Evolutionary conservation across 2,329 filamentous ascomycete species (phyloP), one percentile per base, ranked within the genome.

Genomic region (Graphiopsis chlorocephala): DNA sequence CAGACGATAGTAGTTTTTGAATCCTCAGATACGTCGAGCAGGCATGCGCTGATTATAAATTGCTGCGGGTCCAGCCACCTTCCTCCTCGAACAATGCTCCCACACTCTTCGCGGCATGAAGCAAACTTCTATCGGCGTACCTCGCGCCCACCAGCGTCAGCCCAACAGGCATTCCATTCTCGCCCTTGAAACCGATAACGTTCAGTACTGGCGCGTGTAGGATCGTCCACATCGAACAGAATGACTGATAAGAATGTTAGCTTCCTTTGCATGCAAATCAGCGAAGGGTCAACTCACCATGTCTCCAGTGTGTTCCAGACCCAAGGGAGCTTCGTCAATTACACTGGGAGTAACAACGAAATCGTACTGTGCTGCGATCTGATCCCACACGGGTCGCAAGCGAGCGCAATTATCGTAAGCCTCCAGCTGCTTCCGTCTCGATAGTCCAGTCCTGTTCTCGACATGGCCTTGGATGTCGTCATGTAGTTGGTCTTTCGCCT

Each of bases 131-230:
- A 67, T 85, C 82, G 3, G 72, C 67, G 66, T 81, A 85, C 31
- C 83, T 73, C 1, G 80, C 76, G 0, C 78, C 78, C 0, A 86
- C 81, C 1, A 86, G 70, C 0, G 83, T 85, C 25, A 87, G 69
- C 0, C 88, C 88, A 35, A 90, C 80, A 0, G 88, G 88, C 79
- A 90, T 74, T 0, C 79, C 81, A 64, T 83, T 79, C 35, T 78
- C 78, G 0, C 88, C 87, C 42, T 79, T 74, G 68, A 90, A 89
- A 0, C 86, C 87, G 0, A 87, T 86, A 0, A 90, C 74, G 65
- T 90, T 89, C n/a, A 89, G 74, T 0, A 86, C 85, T 0, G 88
- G 88, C 0, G 80, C 83, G 67, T 90, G 87, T 17, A 90, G 74
- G 5, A 75, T 76, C 67, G 70, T 72, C 67, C 70, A 72, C 59